These are phyloP conservation scores for Trametes polyzona DNA, from an alignment of 1,284 basidiomycete genomes.

Conservation along the genomic window DNA sequence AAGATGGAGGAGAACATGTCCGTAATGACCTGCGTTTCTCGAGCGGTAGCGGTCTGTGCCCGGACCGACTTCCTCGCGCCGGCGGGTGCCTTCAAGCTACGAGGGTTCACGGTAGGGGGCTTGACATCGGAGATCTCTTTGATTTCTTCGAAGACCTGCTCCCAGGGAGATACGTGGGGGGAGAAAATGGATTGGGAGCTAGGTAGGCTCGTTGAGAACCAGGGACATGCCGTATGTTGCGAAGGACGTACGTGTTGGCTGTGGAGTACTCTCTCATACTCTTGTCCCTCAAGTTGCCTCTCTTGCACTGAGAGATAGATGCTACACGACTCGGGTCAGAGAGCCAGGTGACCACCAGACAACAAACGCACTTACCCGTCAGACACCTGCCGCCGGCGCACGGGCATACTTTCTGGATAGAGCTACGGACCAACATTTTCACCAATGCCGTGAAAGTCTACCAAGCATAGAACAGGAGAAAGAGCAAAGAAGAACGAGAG, in stretches of 20 bases:
- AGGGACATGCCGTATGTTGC: background rate
- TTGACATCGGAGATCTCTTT: constrained; percentile 30
- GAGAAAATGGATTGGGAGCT: constrained; percentile 32
- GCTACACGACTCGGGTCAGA: constrained; percentile 2
- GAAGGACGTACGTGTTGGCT: background rate
- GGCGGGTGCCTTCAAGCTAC: constrained; percentile 2
- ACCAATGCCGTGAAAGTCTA: too few species aligned
- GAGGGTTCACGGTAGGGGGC: constrained; percentile 11
- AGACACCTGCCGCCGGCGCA: constrained; percentile 17
- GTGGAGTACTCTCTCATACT: background rate
- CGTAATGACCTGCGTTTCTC: constrained; percentile 66
- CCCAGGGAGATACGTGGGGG: constrained; percentile 51
- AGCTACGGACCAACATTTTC: constrained; percentile 19
- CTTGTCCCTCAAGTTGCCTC: background rate
- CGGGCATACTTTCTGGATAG: constrained; percentile 15
- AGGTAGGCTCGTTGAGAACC: background rate
- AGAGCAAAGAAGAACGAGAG: too few species aligned
- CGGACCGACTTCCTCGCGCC: constrained; percentile 29
- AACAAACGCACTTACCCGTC: constrained; percentile 5
- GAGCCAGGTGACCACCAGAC: background rate
- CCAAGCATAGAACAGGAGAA: too few species aligned
- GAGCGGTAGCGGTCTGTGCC: constrained; percentile 66
- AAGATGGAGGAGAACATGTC: constrained; percentile 78
- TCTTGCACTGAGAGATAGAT: constrained; percentile 8
- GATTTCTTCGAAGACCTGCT: constrained; percentile 55